phyloP scores from a whole-genome alignment of 192 early-diverging fungal species.

The Lunasporangiospora selenospora region DNA sequence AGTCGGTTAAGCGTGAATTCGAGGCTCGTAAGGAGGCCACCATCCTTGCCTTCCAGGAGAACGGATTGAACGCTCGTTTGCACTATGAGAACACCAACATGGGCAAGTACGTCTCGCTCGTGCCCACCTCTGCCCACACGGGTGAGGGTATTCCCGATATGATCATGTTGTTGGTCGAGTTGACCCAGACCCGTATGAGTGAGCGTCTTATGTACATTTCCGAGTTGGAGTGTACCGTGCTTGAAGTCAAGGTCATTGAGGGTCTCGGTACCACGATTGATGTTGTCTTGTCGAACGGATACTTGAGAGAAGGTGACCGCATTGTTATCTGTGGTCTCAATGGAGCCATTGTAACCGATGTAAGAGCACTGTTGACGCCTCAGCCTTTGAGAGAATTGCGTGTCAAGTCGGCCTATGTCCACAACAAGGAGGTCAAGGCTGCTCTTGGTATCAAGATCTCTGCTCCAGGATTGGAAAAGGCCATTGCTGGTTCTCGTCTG shows the following conservation, averaged over 20 bases:
- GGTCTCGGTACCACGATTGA: slow-evolving; percentile 98
- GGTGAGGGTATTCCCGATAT: slow-evolving; percentile 99
- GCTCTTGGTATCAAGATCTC: slow-evolving; percentile 96
- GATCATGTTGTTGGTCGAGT: slow-evolving; percentile 86
- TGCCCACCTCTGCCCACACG: slow-evolving; percentile 97
- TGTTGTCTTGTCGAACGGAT: slow-evolving; percentile 95
- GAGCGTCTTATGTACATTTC: slow-evolving; percentile 95
- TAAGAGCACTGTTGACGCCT: slow-evolving; percentile 97
- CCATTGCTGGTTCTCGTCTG: slow-evolving; percentile 96
- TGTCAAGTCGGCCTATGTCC: slow-evolving; percentile 94
- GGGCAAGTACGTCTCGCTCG: slow-evolving; percentile 93
- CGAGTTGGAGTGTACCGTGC: slow-evolving; percentile 95
- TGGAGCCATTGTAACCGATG: slow-evolving; percentile 92
- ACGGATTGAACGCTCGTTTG: slow-evolving; percentile 91
- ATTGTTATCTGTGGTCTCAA: slow-evolving; percentile 96
- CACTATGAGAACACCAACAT: slow-evolving; percentile 98
- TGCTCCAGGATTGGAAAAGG: slow-evolving; percentile 93
- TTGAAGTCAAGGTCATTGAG: slow-evolving; percentile 99
- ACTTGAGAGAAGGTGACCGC: slow-evolving; percentile 93
- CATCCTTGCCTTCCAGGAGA: slow-evolving; percentile 92
- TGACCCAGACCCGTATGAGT: slow-evolving; percentile 96
- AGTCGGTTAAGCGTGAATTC: slow-evolving; percentile 84
- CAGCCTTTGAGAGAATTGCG: slow-evolving; percentile 98
- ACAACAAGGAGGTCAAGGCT: slow-evolving; percentile 97
- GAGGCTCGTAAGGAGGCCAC: slow-evolving; percentile 77